phyloP scores from a whole-genome alignment of 306 rosid genomes.

The Quercus alba region DNA sequence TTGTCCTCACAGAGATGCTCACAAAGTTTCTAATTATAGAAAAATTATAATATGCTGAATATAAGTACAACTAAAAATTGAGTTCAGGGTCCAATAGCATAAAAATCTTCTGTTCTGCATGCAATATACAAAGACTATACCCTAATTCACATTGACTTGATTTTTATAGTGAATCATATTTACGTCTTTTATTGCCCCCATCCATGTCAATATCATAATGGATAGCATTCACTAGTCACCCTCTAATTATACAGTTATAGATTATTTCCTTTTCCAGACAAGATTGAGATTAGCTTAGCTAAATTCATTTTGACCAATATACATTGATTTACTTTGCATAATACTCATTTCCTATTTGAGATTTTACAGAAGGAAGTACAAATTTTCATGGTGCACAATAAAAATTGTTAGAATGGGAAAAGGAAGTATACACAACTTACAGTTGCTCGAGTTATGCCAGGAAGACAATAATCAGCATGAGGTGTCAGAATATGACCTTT shows the following conservation, averaged over 20 bases:
- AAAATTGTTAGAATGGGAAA: background rate
- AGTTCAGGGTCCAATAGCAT: background rate
- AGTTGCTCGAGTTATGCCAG: constrained; percentile 82
- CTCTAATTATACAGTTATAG: background rate
- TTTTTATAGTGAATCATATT: background rate
- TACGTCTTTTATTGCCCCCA: background rate
- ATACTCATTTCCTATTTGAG: background rate
- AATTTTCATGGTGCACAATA: background rate
- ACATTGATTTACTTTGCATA: background rate
- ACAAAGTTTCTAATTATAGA: background rate
- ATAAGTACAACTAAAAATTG: background rate
- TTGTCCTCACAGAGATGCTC: background rate
- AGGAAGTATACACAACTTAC: constrained; percentile 39
- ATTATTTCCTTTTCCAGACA: background rate
- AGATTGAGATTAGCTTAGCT: background rate
- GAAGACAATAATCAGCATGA: constrained; percentile 87
- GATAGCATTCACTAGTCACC: background rate
- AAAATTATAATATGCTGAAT: background rate
- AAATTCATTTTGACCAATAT: background rate
- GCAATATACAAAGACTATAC: background rate
- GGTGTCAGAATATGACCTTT: constrained; percentile 71
- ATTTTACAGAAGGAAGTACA: background rate
- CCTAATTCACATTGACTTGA: background rate
- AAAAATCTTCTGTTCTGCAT: background rate
- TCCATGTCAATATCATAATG: background rate